Evolutionary conservation across 2,329 filamentous ascomycete species (phyloP).

Genomic region (Sporothrix variecibatus): DNA sequence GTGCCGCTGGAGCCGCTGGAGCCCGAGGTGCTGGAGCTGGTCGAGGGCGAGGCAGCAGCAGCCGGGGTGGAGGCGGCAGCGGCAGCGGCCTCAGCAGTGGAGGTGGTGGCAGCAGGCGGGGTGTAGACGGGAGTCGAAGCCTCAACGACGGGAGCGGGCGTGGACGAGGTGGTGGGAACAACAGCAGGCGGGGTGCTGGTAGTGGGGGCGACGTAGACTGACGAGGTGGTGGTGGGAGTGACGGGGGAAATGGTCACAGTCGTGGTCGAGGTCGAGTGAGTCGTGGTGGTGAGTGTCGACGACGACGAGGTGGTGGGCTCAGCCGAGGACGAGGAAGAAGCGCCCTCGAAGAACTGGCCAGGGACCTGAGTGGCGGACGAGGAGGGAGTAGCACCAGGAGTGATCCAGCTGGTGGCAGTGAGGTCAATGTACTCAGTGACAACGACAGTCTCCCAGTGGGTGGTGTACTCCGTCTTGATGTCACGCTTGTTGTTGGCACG

Average conservation of each 20-base stretch:
- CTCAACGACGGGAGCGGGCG: conserved; percentile 19
- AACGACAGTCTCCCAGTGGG: conserved; percentile 54
- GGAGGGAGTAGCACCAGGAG: conserved; percentile 36
- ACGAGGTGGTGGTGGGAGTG: neutral
- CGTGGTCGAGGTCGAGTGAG: conserved; percentile 2
- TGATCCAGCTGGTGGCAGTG: conserved; percentile 50
- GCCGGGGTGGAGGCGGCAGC: conserved; percentile 24
- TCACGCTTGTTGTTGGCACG: conserved; percentile 48
- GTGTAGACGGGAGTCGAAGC: conserved; percentile 9
- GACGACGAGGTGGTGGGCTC: neutral
- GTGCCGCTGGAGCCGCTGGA: conserved; percentile 34
- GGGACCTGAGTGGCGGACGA: conserved; percentile 30
- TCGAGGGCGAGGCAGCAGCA: conserved; percentile 32
- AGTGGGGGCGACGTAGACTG: conserved; percentile 12
- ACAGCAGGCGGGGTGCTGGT: conserved; percentile 5
- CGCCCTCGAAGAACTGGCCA: conserved; percentile 41
- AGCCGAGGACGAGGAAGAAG: conserved; percentile 22
- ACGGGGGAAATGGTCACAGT: neutral
- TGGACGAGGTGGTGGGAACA: conserved; percentile 29
- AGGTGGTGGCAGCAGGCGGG: conserved; percentile 21
- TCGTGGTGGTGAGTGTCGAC: neutral
- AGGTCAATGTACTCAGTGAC: conserved; percentile 54
- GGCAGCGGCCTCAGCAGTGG: conserved; percentile 24
- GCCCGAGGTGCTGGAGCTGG: conserved; percentile 30
- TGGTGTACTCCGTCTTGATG: conserved; percentile 48